phyloP scores from a whole-genome alignment of 768 basidiomycete genomes.

The Crassisporium funariophilum region DNA sequence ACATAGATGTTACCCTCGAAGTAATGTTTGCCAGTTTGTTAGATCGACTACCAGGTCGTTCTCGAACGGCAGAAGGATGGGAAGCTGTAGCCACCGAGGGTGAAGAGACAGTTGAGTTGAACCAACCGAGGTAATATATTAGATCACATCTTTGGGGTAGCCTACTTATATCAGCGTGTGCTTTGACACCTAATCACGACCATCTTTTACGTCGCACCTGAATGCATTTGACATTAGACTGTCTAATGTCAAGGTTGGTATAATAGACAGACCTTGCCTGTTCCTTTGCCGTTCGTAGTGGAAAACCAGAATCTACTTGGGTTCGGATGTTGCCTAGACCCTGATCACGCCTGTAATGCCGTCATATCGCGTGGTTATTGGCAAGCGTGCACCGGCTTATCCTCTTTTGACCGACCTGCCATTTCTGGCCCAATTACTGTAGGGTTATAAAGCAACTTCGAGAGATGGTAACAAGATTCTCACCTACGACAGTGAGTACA shows the following conservation, averaged over 20 bases:
- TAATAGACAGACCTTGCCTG: too few relatives aligned
- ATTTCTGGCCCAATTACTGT: slow-evolving; percentile 16
- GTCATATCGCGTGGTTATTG: neutral
- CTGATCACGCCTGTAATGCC: neutral
- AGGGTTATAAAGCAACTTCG: slow-evolving; percentile 21
- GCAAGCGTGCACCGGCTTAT: too few relatives aligned
- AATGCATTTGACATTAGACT: too few relatives aligned
- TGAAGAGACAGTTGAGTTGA: slow-evolving; percentile 74
- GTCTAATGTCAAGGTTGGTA: too few relatives aligned
- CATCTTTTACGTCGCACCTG: too few relatives aligned
- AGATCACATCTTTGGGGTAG: slow-evolving; percentile 1
- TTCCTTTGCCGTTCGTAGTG: too few relatives aligned
- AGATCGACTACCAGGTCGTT: slow-evolving; percentile 52
- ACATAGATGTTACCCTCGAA: slow-evolving; percentile 20
- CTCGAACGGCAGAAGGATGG: slow-evolving; percentile 66
- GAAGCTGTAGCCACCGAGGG: slow-evolving; percentile 73
- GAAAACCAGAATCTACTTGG: too few relatives aligned
- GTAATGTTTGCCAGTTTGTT: slow-evolving; percentile 30
- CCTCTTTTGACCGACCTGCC: slow-evolving; percentile 11
- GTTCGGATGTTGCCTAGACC: too few relatives aligned
- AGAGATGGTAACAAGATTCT: too few relatives aligned
- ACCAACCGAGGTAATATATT: slow-evolving; percentile 34
- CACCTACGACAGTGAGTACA: too few relatives aligned
- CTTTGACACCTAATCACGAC: slow-evolving; percentile 2
- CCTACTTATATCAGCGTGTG: neutral